These are phyloP conservation scores for Breynia disticha DNA, from an alignment of 441 rosid genomes.

Conservation along the genomic window DNA sequence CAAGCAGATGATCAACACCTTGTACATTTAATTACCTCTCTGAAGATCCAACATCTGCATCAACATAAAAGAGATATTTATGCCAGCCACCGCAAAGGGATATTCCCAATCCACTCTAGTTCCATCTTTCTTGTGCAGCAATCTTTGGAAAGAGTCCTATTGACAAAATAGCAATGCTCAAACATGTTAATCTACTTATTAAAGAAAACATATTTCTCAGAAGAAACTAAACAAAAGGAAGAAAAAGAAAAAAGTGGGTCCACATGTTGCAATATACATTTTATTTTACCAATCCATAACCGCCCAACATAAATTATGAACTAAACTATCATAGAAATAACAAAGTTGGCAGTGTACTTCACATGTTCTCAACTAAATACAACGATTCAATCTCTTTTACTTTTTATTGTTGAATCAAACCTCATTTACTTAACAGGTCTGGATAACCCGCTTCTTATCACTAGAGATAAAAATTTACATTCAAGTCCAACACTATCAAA, in stretches of 20 bases:
- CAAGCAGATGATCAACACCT: constrained; percentile 5
- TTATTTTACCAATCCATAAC: too few relatives aligned
- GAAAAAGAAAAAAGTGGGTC: neutral
- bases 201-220: neutral
- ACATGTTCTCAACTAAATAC: constrained; percentile 7
- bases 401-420: neutral
- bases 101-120: constrained; percentile 85
- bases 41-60: constrained; percentile 86
- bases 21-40: constrained; percentile 30
- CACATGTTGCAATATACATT: too few relatives aligned
- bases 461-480: constrained; percentile 11
- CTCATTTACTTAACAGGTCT: too few relatives aligned
- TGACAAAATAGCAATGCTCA: constrained; percentile 35
- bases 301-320: too few relatives aligned
- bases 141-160: constrained; percentile 80
- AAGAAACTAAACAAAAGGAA: neutral
- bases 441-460: too few relatives aligned
- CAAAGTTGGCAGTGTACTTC: neutral
- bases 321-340: too few relatives aligned
- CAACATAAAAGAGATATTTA: constrained; percentile 83
- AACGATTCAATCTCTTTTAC: neutral
- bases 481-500: neutral
- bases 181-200: constrained; percentile 1
- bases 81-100: constrained; percentile 97
- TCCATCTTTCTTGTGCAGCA: constrained; percentile 81